Base-by-base conservation (phyloP, 192 early-diverging fungal species). In the Coemansia sp. region DNA sequence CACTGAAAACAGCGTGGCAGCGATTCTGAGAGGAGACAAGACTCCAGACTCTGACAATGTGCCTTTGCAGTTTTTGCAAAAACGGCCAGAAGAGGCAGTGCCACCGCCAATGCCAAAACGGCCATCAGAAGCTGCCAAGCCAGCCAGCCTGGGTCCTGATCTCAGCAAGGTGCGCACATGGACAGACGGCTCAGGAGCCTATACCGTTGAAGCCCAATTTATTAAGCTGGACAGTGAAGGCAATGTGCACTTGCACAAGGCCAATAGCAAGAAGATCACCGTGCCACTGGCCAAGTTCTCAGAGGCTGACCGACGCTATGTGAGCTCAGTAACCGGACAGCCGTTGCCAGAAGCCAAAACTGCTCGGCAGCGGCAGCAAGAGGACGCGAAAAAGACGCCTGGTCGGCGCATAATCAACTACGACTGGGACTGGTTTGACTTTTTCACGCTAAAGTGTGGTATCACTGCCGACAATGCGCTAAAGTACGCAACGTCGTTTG, bases 361-460 rank as follows among this genome's bases (percentile, higher is more conserved):
- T 6, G 68, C 74, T 0, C 74, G 68, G n/a, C 74, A 77, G 51
- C 60, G 74, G 21, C 74, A 77, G 58, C 64, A 63, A 31, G 68
- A 69, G 51, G 51, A 34, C 57, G 83, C 56, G 50, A 69, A 71
- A 62, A 74, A 74, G 46, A 56, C 60, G 8, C 77, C 63, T 3
- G 57, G 45, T 20, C 58, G 48, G 32, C 67, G 62, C 39, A 74
- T 63, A 8, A 46, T 79, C 45, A 82, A 88, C 63, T 80, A 86
- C 39, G 88, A 88, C 32, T 97, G 91, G 68, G 90, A 98, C 54
- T 98, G 96, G 96, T 88, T 87, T 53, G 92, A 96, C 39, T 81
- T 73, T 36, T 96, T 90, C 69, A 87, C 97, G 30, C 80, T 94
- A 51, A 84, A 84, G 62, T 82, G 86, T 17, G 88, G 85, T 11